Evolutionary conservation across 176 grass and related monocot genomes (phyloP), one percentile per base, ranked within the genome.

Genomic region (Musa acuminata): DNA sequence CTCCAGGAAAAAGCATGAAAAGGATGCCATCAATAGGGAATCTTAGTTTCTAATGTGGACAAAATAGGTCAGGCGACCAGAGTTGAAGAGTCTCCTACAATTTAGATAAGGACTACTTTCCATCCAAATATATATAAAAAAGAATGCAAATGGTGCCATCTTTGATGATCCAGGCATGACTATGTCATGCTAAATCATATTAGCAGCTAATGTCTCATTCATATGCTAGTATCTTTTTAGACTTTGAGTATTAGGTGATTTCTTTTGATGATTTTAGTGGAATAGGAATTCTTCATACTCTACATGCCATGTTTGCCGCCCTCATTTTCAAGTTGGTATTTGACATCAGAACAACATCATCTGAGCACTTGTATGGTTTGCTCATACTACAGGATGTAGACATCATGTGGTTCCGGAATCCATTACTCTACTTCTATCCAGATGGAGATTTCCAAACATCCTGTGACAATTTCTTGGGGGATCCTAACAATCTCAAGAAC

Each of bases 351-450:
- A 68, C 8, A 48, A 54, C 13, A 24, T 11, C 13, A 13, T 71
- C 27, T 51, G 52, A 67, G 73, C 16, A 3, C 29, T 55, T 23
- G 10, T 16, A 22, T 23, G 52, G 12, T 67, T 81, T 0, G 50
- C 43, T 66, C 67, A 43, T 50, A 9, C 71, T 55, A 5, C 85
- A 96, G 95, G 93, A 96, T 81, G 71, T 82, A 12, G 93, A 96
- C 75, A 82, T 96, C 58, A 72, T 96, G 81, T 92, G 93, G 93
- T 85, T 96, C 74, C 80, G 93, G 75, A 77, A 96, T 74, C 93
- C 89, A 10, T 71, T 90, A 55, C 83, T 85, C 64, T 85, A 87
- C 79, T 90, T 96, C 51, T 81, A 81, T n/a, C 69, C 87, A 53
- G 87, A 90, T 35, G 84, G 87, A n/a, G 83, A 96, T 80, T 52